Percentiles rank a stretch among this genome's conserved stretches.
These are phyloP conservation scores for Erodium moschatum DNA, from an alignment of 441 rosid species.

Conservation along the genomic window DNA sequence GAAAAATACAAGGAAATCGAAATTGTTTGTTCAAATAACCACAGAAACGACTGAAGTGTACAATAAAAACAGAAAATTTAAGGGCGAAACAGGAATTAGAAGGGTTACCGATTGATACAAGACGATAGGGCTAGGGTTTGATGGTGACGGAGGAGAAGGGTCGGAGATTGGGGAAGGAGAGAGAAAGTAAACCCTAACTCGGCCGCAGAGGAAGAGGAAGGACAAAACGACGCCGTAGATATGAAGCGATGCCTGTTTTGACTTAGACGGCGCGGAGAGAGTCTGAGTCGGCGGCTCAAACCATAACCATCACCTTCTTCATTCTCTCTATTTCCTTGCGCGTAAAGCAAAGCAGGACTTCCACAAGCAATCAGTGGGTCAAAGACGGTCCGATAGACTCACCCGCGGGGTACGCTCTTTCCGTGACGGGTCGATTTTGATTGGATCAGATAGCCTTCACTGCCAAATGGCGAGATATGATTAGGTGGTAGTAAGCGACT, in stretches of 20 bases:
- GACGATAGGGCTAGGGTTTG: constrained; percentile 9
- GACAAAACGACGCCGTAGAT: constrained; percentile 31
- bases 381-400: neutral
- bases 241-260: neutral
- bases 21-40: neutral
- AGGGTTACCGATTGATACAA: neutral
- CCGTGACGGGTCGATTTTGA: neutral
- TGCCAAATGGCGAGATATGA: neutral
- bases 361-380: neutral
- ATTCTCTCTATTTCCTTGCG: neutral
- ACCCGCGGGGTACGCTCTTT: neutral
- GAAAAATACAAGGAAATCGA: neutral
- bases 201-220: constrained; percentile 20
- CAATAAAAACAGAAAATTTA: constrained; percentile 11
- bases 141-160: neutral
- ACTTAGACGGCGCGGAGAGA: neutral
- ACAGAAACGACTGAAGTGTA: constrained; percentile 11
- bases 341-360: neutral
- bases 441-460: neutral
- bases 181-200: constrained; percentile 40
- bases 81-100: neutral
- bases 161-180: constrained; percentile 4
- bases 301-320: neutral
- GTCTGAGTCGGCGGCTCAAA: constrained; percentile 6
- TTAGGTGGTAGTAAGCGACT: neutral